These are phyloP conservation scores for Umbelopsis sp. DNA, from an alignment of 192 early-diverging fungal species.

Conservation along the genomic window DNA sequence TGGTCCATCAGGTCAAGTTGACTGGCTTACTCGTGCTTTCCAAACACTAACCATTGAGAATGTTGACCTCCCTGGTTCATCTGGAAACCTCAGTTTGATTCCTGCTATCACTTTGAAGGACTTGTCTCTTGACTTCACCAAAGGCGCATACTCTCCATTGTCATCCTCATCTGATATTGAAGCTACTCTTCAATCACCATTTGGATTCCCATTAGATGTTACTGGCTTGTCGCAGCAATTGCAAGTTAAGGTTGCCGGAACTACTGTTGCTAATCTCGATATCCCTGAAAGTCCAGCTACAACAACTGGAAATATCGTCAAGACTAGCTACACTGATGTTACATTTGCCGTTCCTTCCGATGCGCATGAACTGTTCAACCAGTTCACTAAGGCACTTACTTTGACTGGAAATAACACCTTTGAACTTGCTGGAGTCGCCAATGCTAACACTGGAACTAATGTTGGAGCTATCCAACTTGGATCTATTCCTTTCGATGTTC, in stretches of 20 bases:
- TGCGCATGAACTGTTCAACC: constrained; percentile 21
- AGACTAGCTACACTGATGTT: constrained; percentile 26
- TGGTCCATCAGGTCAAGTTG: constrained; percentile 36
- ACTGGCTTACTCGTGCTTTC: constrained; percentile 48
- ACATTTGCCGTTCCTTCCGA: constrained; percentile 27
- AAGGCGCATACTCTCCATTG: constrained; percentile 45
- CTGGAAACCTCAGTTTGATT: constrained; percentile 38
- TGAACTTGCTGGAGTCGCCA: constrained; percentile 30
- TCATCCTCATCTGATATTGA: constrained; percentile 43
- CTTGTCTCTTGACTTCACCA: constrained; percentile 51
- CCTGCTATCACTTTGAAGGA: constrained; percentile 40
- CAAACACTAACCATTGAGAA: constrained; percentile 39
- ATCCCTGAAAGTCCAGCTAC: constrained; percentile 31
- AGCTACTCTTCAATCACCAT: constrained; percentile 38
- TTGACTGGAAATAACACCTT: constrained; percentile 16
- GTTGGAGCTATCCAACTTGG: constrained; percentile 41
- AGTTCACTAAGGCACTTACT: constrained; percentile 37
- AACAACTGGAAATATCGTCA: constrained; percentile 19
- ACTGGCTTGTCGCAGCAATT: constrained; percentile 24
- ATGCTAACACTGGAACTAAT: constrained; percentile 29
- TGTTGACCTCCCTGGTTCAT: constrained; percentile 35
- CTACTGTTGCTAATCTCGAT: constrained; percentile 27
- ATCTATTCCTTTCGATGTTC: constrained; percentile 43
- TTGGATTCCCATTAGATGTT: constrained; percentile 41
- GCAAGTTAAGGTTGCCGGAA: constrained; percentile 22